Evolutionary conservation across 768 basidiomycete genomes (phyloP).

Genomic region (Mycena metata): DNA sequence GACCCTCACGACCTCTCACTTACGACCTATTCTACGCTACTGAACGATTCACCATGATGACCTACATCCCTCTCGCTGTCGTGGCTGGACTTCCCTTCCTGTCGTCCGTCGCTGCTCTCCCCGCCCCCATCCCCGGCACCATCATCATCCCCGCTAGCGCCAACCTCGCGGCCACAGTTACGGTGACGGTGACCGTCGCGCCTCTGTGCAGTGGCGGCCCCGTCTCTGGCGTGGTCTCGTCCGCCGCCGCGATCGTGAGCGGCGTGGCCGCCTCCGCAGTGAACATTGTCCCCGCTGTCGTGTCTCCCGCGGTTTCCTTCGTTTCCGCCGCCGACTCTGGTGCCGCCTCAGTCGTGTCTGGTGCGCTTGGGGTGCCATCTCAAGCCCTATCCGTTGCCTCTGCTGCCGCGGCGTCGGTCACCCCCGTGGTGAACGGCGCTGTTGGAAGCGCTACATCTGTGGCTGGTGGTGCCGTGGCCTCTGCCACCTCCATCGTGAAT

Average conservation of each 20-base stretch:
- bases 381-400: no score
- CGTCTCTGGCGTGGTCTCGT: neutral
- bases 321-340: neutral
- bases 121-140: neutral
- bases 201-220: conserved; percentile 2
- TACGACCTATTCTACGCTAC: neutral
- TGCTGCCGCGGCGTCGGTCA: no score
- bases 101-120: conserved; percentile 4
- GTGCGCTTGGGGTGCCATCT: no score
- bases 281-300: neutral
- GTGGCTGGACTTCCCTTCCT: conserved; percentile 12
- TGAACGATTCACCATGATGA: conserved; percentile 20
- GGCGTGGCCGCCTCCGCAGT: neutral
- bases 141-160: neutral
- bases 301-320: neutral
- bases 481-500: no score
- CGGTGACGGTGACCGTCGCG: conserved; percentile 21
- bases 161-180: neutral
- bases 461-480: no score
- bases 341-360: neutral
- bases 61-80: conserved; percentile 17
- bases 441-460: no score
- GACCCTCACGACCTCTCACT: neutral
- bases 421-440: no score
- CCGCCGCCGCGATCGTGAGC: no score